Conservation (phyloP, 495 filamentous ascomycete species). For the Hypoxylon subgilvum region DNA sequence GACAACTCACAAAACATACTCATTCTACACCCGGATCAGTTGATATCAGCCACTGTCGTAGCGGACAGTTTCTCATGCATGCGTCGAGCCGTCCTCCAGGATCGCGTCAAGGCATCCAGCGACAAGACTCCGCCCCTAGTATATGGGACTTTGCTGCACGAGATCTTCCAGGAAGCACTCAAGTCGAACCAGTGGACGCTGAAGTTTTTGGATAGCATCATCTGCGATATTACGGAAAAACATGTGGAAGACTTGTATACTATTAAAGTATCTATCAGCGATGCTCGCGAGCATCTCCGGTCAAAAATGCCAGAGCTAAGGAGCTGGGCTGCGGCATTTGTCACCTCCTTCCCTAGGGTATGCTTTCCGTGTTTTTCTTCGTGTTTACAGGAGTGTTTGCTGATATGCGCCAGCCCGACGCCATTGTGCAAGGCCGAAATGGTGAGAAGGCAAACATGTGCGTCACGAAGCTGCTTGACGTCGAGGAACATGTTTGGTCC, state of each 20-base stretch:
- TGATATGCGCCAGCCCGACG: slow-evolving; percentile 60
- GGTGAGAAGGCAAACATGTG: slow-evolving; percentile 75
- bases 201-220: slow-evolving; percentile 65
- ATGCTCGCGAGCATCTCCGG: slow-evolving; percentile 76
- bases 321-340: slow-evolving; percentile 82
- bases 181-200: slow-evolving; percentile 81
- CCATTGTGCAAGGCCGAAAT: slow-evolving; percentile 78
- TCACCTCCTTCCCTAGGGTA: slow-evolving; percentile 74
- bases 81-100: slow-evolving; percentile 88
- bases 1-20: slow-evolving; percentile 82
- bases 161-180: slow-evolving; percentile 90
- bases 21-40: slow-evolving; percentile 92
- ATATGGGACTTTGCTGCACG: slow-evolving; percentile 91
- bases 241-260: slow-evolving; percentile 87
- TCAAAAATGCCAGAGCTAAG: slow-evolving; percentile 79
- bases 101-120: slow-evolving; percentile 85
- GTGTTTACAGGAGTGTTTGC: not conserved
- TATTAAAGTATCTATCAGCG: slow-evolving; percentile 72
- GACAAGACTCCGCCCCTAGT: slow-evolving; percentile 77
- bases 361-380: slow-evolving; percentile 26
- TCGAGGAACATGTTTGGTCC: slow-evolving; percentile 97
- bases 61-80: slow-evolving; percentile 91
- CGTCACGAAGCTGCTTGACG: slow-evolving; percentile 90
- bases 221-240: slow-evolving; percentile 67
- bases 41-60: slow-evolving; percentile 90